A percentile compares a stretch with the other conserved stretches of the same genome.
These are phyloP conservation scores for Dipteronia dyeriana DNA, from an alignment of 345 rosid genomes.

Conservation along the genomic window DNA sequence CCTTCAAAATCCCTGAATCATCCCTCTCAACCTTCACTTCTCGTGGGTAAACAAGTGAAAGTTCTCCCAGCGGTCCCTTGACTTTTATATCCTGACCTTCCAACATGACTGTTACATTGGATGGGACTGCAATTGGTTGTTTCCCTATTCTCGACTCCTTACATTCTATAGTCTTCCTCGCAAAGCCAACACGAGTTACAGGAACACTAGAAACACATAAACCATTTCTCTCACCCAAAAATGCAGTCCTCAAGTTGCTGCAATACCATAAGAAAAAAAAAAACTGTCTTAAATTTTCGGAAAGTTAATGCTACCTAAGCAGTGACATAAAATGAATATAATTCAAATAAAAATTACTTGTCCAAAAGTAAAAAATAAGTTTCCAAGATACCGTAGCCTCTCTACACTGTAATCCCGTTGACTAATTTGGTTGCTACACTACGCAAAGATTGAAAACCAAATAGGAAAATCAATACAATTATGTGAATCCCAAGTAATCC, in stretches of 20 bases:
- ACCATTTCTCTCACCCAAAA: conserved; percentile 66
- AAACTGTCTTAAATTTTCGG: conserved; percentile 1
- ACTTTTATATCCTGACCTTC: conserved; percentile 72
- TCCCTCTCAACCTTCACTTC: conserved; percentile 72
- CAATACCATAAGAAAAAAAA: conserved; percentile 21
- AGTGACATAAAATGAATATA: not conserved
- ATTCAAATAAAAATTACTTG: not conserved
- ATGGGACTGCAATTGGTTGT: conserved; percentile 76
- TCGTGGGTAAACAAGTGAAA: conserved; percentile 68
- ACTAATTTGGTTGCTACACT: conserved; percentile 6
- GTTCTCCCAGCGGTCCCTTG: conserved; percentile 91
- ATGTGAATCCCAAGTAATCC: not conserved
- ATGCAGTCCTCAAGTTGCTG: conserved; percentile 67
- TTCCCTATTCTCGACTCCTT: conserved; percentile 96
- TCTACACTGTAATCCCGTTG: not conserved
- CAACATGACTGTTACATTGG: conserved; percentile 68
- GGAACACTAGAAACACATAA: conserved; percentile 40
- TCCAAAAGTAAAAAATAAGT: not conserved
- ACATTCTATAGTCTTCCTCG: conserved; percentile 61
- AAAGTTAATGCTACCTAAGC: not conserved
- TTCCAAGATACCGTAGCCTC: not conserved
- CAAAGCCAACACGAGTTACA: conserved; percentile 38
- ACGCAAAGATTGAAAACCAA: not conserved
- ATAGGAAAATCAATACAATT: not conserved
- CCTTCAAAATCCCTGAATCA: conserved; percentile 63